phyloP scores from a whole-genome alignment of 345 rosid species.

The Geranium brycei region DNA sequence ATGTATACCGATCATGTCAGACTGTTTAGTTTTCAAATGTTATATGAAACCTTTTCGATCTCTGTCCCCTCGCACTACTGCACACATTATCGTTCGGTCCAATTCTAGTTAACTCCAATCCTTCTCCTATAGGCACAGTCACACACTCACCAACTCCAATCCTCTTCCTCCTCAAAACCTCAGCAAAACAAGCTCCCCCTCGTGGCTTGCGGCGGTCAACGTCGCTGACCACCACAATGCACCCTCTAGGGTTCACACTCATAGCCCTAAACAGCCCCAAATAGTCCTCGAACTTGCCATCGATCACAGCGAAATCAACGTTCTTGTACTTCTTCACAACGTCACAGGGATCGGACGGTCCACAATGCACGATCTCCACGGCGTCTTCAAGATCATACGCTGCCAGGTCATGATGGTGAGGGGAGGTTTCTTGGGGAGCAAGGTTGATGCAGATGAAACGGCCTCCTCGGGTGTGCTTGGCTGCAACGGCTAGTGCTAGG shows the following conservation, averaged over 20 bases:
- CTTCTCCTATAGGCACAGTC: conserved; percentile 12
- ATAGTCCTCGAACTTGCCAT: conserved; percentile 5
- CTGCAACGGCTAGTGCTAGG: conserved; percentile 13
- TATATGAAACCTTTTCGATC: conserved; percentile 11
- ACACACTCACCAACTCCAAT: conserved; percentile 1
- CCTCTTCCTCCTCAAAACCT: conserved; percentile 2
- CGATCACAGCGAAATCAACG: conserved; percentile 9
- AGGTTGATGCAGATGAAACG: conserved; percentile 1
- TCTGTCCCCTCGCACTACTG: not conserved
- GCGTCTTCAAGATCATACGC: conserved; percentile 7
- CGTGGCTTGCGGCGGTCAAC: not conserved
- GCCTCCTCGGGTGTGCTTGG: conserved; percentile 14
- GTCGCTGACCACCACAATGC: conserved; percentile 3
- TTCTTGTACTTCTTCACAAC: conserved; percentile 1
- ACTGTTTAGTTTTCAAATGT: conserved; percentile 6
- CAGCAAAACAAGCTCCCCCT: not conserved
- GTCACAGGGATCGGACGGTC: not conserved
- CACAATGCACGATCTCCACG: conserved; percentile 2
- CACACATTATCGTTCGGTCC: not conserved
- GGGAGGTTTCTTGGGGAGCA: not conserved
- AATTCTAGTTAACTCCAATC: conserved; percentile 11
- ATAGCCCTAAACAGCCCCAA: not conserved
- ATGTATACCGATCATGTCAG: no score
- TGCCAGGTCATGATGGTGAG: not conserved
- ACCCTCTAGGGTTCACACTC: conserved; percentile 8